These are phyloP conservation scores for Plasmodium cynomolgi DNA, from an alignment of 169 alveolate species.

Conservation along the genomic window DNA sequence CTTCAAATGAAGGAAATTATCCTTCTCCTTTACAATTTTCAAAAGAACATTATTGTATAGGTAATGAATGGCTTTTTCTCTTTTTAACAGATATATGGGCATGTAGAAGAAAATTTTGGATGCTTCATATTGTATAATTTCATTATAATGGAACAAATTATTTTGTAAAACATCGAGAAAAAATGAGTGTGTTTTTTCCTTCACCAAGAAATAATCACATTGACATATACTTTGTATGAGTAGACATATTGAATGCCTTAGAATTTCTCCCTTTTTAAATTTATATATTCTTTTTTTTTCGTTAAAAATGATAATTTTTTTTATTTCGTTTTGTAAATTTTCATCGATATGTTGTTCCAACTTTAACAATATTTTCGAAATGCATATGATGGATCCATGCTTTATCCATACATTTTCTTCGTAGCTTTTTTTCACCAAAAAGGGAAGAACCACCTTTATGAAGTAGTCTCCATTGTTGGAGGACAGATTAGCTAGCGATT, in stretches of 20 bases:
- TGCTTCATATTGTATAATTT: constrained; percentile 74
- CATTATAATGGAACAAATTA: constrained; percentile 70
- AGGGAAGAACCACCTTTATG: constrained; percentile 57
- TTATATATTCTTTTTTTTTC: constrained; percentile 65
- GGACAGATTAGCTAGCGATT: constrained; percentile 60
- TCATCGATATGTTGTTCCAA: constrained; percentile 33
- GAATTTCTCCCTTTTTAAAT: constrained; percentile 69
- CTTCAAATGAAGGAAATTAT: constrained; percentile 60
- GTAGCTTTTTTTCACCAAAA: constrained; percentile 68
- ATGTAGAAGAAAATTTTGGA: constrained; percentile 59
- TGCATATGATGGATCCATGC: constrained; percentile 68
- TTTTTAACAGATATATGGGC: constrained; percentile 39
- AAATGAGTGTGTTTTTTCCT: constrained; percentile 52
- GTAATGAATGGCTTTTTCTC: constrained; percentile 21
- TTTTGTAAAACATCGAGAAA: constrained; percentile 51
- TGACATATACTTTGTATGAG: constrained; percentile 69
- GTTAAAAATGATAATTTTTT: constrained; percentile 36
- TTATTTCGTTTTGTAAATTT: constrained; percentile 66
- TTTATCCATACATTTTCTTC: constrained; percentile 51
- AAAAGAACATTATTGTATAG: constrained; percentile 24
- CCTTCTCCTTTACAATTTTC: constrained; percentile 29
- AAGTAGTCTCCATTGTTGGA: constrained; percentile 8
- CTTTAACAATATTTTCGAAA: constrained; percentile 55
- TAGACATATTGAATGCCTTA: constrained; percentile 66
- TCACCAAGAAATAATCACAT: constrained; percentile 52